Evolutionary conservation across 768 basidiomycete genomes (phyloP), one percentile per base, ranked within the genome.

Genomic region (Trichaptum fuscoviolaceum): DNA sequence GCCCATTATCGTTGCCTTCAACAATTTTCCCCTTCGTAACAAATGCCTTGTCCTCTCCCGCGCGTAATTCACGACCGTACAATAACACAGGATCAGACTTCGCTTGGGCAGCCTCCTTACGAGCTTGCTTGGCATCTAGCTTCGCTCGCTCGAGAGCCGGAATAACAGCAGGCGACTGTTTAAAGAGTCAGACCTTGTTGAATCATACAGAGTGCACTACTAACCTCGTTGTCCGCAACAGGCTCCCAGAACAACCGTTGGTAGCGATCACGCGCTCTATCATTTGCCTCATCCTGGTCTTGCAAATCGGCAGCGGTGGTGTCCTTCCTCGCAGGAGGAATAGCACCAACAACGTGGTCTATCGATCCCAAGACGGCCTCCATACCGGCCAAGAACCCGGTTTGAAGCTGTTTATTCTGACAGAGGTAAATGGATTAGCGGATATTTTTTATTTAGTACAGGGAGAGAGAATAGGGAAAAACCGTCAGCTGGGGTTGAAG

Each of bases 171-270:
- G 88, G 85, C 73, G 87, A 84, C 92, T 93, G 63, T 1, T 62
- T 63, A 25, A 52, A 15, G 20, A 59, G 64, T 64, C 35, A 65
- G 23, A 58, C 24, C 34, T 64, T 64, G 64, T 57, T 24, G 42
- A 52, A 30, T 26, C 52, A 18, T 15, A 35, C 52, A 60, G 69
- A 9, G 52, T 27, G 17, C 18, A 62, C 15, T 8, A 30, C 77
- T 57, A 72, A 92, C 92, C 76, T 84, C 76, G 67, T 87, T 86
- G 71, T 94, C 92, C 10, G 82, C 81, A 52, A 90, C 84, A 34
- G 88, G 85, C 74, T 94, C 92, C 90, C 91, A 94, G 74, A 90
- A 93, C 58, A 86, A 77, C 58, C 87, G 83, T 70, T 88, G 86
- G 73, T 91, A 91, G 10, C 87, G 84, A 65, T 85, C 82, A 25